Conservation (phyloP, 2,329 filamentous ascomycete genomes). For the Scytalidium lignicola region DNA sequence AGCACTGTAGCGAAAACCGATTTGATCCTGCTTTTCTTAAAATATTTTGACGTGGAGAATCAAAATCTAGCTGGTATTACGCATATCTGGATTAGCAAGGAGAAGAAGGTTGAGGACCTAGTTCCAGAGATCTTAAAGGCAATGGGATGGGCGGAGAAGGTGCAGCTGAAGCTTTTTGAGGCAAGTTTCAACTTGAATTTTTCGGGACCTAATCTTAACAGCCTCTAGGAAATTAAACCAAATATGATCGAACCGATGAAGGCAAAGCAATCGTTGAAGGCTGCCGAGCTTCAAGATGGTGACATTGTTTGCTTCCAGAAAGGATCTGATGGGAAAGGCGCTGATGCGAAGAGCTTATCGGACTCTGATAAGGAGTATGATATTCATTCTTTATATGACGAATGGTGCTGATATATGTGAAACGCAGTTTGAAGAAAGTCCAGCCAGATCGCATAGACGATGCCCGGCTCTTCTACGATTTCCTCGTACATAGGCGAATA, state of each 20-base stretch:
- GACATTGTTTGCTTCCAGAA: slow-evolving; percentile 95
- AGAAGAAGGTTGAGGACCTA: slow-evolving; percentile 83
- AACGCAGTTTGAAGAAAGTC: slow-evolving; percentile 4
- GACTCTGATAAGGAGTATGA: slow-evolving; percentile 18
- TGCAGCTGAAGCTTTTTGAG: slow-evolving; percentile 71
- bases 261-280: slow-evolving; percentile 79
- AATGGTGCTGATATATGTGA: slow-evolving; percentile 14
- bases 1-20: slow-evolving; percentile 55
- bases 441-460: slow-evolving; percentile 55
- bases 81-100: slow-evolving; percentile 81
- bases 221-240: slow-evolving; percentile 78
- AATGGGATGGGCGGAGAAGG: slow-evolving; percentile 77
- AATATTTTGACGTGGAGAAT: slow-evolving; percentile 76
- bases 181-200: slow-evolving; percentile 30
- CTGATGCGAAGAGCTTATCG: slow-evolving; percentile 26
- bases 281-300: slow-evolving; percentile 92
- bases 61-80: slow-evolving; percentile 74
- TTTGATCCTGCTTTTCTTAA: slow-evolving; percentile 79
- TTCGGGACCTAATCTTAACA: slow-evolving; percentile 14
- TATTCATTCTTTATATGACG: slow-evolving; percentile 4
- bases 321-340: slow-evolving; percentile 41
- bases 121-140: slow-evolving; percentile 70
- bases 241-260: slow-evolving; percentile 96
- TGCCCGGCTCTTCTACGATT: slow-evolving; percentile 87
- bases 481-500: slow-evolving; percentile 75